Evolutionary conservation across 768 basidiomycete genomes (phyloP), one percentile per base, ranked within the genome.

Genomic region (Serendipita indica): DNA sequence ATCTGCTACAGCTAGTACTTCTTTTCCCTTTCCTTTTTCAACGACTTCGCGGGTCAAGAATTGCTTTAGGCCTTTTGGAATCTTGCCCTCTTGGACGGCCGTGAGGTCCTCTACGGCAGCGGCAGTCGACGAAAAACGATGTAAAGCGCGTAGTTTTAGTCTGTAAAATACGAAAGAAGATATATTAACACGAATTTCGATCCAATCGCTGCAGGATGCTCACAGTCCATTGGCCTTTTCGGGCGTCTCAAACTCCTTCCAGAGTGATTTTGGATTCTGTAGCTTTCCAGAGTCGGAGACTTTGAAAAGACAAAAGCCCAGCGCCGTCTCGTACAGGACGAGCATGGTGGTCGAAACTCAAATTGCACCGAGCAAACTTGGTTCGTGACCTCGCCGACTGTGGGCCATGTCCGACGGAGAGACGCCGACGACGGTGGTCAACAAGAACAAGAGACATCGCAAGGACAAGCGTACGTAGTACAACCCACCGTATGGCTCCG

Each of bases 241-340:
- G 39, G 93, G 90, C 52, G 82, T 87, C 73, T 92, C 83, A 66
- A 98, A 97, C 71, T 93, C 87, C 73, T 86, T 83, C 80, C 84
- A 88, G 52, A 97, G 72, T 72, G 96, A 84, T 59, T 84, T 83
- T 63, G 81, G 84, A 67, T 84, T 80, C 49, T 54, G 25, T 57
- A 94, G 74, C 75, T 93, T 96, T 58, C 86, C 86, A 37, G 88
- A 76, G 73, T 91, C 85, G 57, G 84, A 84, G 63, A 94, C 78
- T 72, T 96, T 96, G 83, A 99, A 97, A 58, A 99, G 85, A 76
- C 89, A 92, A 77, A 91, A 97, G 72, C 94, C 91, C 72, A 94
- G 81, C 37, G 91, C 81, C 1, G 91, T 92, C 75, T 98, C 96
- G 75, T 92, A 91, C 63, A 99, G 78, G 43, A 98, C 93, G 72